Base-by-base conservation (phyloP, 371 early-diverging fungal genomes). In the Coemansia sp. region DNA sequence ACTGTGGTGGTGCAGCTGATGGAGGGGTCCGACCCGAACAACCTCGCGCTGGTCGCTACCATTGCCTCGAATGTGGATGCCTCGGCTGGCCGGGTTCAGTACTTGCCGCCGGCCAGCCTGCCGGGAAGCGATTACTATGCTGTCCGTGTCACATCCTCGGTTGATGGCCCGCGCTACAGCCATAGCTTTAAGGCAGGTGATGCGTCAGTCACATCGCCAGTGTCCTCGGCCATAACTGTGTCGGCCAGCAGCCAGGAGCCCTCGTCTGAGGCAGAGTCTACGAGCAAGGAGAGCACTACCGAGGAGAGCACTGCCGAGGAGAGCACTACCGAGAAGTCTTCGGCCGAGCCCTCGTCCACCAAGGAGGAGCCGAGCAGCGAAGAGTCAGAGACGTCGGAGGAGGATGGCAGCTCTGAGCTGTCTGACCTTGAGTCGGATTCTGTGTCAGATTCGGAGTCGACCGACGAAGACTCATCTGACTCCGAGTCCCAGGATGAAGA, bases 151-250 rank as follows among this genome's bases (percentile, higher is more conserved):
- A 75, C 78, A 9, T 59, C 68, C 51, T 64, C 64, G 12, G 66
- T 66, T 48, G 67, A 64, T 26, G 75, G 71, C 16, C 70, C 71
- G 4, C 75, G 58, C 71, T 75, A 75, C 71, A 75, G 75, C 71
- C 75, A 75, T 58, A 42, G 28, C 39, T 75, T 75, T 65, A 23
- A 51, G 50, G 75, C 71, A 16, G 75, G 71, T 25, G 47, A 61
- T 53, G 62, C 67, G 5, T 42, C 39, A 2, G 40, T 66, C 54
- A 69, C 67, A 1, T 62, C 12, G 9, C 14, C 66, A 21, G 16
- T 33, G 11, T 64, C 71, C 14, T n/a, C 56, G 26, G 52, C 52
- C 50, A 18, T 55, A 18, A 59, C 42, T 21, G 59, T 39, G 25
- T 58, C 59, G 25, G 59, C 20, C 14, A 58, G 59, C 53, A 25